Evolutionary conservation across 768 basidiomycete species (phyloP).

Genomic region (Botryobasidium botryosum): DNA sequence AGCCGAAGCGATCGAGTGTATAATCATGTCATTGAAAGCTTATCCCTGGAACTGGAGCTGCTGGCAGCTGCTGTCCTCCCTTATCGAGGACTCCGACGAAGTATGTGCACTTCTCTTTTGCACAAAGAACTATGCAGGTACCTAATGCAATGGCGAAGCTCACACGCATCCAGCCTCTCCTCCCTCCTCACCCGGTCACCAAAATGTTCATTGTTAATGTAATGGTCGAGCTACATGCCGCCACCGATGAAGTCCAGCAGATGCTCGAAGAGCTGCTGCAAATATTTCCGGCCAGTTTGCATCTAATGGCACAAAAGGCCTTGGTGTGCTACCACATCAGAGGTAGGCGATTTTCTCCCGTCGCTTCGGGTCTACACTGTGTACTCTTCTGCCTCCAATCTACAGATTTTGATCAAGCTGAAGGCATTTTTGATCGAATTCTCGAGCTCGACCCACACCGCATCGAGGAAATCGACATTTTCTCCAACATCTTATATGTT

Average conservation of each 20-base stretch:
- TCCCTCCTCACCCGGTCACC: constrained; percentile 20
- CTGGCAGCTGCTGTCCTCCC: constrained; percentile 50
- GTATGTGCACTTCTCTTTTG: constrained; percentile 5
- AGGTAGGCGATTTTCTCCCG: constrained; percentile 33
- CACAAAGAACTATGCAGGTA: background rate
- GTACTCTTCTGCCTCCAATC: background rate
- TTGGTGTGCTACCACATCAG: constrained; percentile 80
- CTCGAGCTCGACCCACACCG: constrained; percentile 68
- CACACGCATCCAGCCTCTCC: constrained; percentile 5
- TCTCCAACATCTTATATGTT: constrained; percentile 93
- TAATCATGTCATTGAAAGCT: constrained; percentile 52
- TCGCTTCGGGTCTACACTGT: constrained; percentile 2
- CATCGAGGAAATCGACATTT: constrained; percentile 89
- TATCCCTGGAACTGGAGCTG: constrained; percentile 91
- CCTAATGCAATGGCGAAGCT: background rate
- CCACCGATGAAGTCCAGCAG: constrained; percentile 68
- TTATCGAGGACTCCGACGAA: constrained; percentile 15
- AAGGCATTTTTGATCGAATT: constrained; percentile 70
- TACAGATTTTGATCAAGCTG: constrained; percentile 76
- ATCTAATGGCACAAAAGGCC: constrained; percentile 75
- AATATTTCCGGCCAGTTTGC: constrained; percentile 67
- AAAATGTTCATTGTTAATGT: constrained; percentile 77
- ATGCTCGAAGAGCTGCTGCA: constrained; percentile 69
- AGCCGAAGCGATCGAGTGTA: constrained; percentile 72
- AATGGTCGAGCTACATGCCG: constrained; percentile 75